phyloP scores from a whole-genome alignment of 352 stramenopile genomes.

The Aphanomyces stellatus region DNA sequence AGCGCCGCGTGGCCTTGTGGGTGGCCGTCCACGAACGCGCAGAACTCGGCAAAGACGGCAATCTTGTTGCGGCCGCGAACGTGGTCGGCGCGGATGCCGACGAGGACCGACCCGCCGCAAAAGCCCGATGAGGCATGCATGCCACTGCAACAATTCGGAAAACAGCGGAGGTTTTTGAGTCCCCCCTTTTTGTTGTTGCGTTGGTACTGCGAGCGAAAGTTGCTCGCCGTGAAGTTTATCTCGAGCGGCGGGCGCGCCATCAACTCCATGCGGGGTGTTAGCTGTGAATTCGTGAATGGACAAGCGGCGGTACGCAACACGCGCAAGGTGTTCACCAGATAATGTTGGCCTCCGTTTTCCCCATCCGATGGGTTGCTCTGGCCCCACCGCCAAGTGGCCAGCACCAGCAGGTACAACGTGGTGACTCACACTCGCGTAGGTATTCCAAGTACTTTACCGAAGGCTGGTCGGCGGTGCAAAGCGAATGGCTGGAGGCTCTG shows the following conservation, averaged over 20 bases:
- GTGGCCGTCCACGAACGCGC: background rate
- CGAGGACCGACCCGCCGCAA: slow-evolving; percentile 76
- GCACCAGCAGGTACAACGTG: background rate
- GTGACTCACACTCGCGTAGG: background rate
- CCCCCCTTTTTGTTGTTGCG: slow-evolving; percentile 87
- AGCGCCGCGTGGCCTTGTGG: slow-evolving; percentile 8
- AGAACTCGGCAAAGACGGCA: slow-evolving; percentile 14
- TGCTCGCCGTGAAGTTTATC: background rate
- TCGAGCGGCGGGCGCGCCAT: background rate
- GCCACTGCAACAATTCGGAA: slow-evolving; percentile 71
- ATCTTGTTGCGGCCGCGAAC: background rate
- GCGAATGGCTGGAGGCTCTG: too few relatives aligned
- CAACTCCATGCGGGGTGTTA: too few relatives aligned
- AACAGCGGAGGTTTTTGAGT: slow-evolving; percentile 84
- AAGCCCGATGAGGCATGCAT: slow-evolving; percentile 80
- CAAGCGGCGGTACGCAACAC: too few relatives aligned
- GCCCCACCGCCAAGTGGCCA: background rate
- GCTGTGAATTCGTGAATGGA: too few relatives aligned
- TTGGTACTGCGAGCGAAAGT: slow-evolving; percentile 76
- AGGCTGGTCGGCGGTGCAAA: background rate
- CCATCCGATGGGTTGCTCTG: background rate
- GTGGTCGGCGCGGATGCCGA: slow-evolving; percentile 45
- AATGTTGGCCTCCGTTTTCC: background rate
- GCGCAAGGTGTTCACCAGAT: too few relatives aligned
- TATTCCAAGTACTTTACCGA: background rate